phyloP scores from a whole-genome alignment of 2,329 filamentous ascomycete species.

The Alternaria rosae region DNA sequence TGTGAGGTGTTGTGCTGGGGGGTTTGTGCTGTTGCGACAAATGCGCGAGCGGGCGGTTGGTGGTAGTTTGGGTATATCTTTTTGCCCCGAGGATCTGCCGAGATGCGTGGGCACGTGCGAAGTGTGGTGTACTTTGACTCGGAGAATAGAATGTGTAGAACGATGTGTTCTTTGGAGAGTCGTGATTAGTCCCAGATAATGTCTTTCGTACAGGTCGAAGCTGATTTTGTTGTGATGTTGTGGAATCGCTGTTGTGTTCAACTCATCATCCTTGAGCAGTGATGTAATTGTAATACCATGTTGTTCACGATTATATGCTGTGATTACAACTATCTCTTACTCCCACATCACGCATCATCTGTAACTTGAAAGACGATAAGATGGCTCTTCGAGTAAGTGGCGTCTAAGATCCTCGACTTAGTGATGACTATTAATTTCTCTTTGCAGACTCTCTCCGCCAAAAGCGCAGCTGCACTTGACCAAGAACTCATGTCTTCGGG shows the following conservation, averaged over 20 bases:
- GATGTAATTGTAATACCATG: conserved; percentile 42
- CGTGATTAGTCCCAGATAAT: too few relatives aligned
- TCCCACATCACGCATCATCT: accelerated
- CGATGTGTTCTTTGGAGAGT: neutral
- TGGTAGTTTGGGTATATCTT: conserved; percentile 20
- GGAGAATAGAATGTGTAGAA: neutral
- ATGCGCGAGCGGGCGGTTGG: neutral
- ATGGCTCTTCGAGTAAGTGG: conserved; percentile 28
- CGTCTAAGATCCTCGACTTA: accelerated
- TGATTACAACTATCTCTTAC: neutral
- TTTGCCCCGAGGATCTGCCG: conserved; percentile 22
- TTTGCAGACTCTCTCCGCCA: conserved; percentile 80
- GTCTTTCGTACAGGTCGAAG: too few relatives aligned
- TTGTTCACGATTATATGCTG: neutral
- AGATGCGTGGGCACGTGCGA: conserved; percentile 15
- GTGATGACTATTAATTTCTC: neutral
- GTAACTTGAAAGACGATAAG: neutral
- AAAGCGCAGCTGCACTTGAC: conserved; percentile 87
- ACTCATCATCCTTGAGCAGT: conserved; percentile 18
- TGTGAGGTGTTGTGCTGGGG: neutral
- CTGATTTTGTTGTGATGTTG: neutral
- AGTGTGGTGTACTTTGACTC: neutral
- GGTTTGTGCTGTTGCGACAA: neutral
- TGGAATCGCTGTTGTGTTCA: neutral
- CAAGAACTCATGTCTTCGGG: conserved; percentile 90